Conservation (phyloP, 352 stramenopile species). For the Globisporangium nagaii region DNA sequence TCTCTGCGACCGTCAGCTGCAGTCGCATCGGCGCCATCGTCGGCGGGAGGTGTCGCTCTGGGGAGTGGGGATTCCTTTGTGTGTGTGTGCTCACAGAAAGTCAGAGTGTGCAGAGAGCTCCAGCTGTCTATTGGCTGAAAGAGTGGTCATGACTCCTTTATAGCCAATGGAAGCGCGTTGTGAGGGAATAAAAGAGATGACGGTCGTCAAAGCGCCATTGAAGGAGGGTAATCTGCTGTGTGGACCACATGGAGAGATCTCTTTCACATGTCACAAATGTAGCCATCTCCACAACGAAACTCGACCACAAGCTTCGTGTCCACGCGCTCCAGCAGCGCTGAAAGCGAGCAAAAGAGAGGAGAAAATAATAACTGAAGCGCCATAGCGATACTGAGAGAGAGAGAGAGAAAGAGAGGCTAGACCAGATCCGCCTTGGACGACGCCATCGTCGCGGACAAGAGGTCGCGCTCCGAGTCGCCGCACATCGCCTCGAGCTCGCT, state of each 20-base stretch:
- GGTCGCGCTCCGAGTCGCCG: neutral
- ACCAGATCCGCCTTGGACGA: neutral
- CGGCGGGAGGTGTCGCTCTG: no score
- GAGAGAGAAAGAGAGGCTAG: no score
- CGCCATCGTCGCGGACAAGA: neutral
- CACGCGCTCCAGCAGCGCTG: no score
- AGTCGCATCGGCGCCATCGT: neutral
- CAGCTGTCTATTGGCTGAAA: neutral
- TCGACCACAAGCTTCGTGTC: no score
- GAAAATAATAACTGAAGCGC: no score
- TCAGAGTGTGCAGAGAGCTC: neutral
- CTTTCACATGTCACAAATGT: no score
- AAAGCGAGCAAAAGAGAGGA: no score
- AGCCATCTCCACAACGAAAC: no score
- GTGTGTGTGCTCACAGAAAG: neutral
- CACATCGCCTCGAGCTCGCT: slow-evolving; percentile 1
- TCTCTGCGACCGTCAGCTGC: slow-evolving; percentile 7
- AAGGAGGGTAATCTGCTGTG: neutral
- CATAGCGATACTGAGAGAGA: no score
- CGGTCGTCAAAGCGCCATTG: neutral
- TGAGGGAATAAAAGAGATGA: neutral
- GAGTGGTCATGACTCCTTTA: neutral
- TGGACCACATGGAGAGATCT: neutral
- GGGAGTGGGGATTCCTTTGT: neutral
- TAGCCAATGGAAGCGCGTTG: neutral